Evolutionary conservation across 2,329 filamentous ascomycete species (phyloP), one percentile per base, ranked within the genome.

Genomic region (Chalaropsis ovoidea): DNA sequence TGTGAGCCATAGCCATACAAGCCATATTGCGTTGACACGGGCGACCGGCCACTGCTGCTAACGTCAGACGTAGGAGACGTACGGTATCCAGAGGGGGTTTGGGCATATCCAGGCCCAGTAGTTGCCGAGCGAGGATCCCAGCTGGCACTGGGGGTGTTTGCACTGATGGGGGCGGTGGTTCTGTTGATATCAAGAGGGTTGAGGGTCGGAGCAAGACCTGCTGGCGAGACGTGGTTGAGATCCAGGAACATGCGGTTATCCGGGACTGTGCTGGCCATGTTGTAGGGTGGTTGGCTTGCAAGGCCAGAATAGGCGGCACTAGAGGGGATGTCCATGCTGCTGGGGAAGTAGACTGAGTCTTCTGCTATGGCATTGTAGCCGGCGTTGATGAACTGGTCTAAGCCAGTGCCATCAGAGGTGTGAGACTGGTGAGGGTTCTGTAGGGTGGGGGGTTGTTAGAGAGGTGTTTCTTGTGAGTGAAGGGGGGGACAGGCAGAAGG

Each of bases 161-260:
- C 27, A 31, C 61, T 62, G 2, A 62, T 49, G 15, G 60, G 56
- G 6, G 27, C 42, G 1, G 45, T 47, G 27, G 61, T 17, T 35
- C 61, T 43, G 61, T 62, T 62, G 61, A 62, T 62, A 10, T 62
- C 61, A 47, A 62, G 61, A 10, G 61, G 61, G 61, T 62, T 62
- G 6, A 62, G 61, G n/a, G 61, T 47, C 11, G 43, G 42, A 24
- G 61, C 42, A 5, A 62, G 19, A 24, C 42, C 42, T 2, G 42
- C 6, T n/a, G 19, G 27, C 22, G 61, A 62, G 41, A 43, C 43
- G 2, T 45, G 43, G 61, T 47, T 35, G 15, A 62, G 61, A n/a
- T 42, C 61, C 22, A 62, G 61, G 42, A 62, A 62, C 61, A 62
- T 62, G 61, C 61, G 61, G 42, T 43, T 47, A 13, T 62, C 61